phyloP scores from a whole-genome alignment of 805 yeast genomes.

The Candida taoyuanica region DNA sequence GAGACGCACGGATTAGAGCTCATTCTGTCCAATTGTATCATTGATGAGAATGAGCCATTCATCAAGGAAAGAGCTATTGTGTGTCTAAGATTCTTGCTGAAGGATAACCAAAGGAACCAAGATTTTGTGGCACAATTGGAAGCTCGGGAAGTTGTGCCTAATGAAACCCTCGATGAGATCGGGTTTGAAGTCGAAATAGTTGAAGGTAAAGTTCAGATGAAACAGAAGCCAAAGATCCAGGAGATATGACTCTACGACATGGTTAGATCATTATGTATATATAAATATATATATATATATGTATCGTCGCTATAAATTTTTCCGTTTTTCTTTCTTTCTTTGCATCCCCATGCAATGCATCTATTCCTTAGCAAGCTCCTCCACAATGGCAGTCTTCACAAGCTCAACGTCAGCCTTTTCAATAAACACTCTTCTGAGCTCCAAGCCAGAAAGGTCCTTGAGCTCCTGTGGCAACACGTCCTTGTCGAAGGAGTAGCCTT shows the following conservation, averaged over 20 bases:
- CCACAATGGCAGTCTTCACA: constrained; percentile 71
- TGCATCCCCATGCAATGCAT: background rate
- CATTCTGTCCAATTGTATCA: constrained; percentile 72
- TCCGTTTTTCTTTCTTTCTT: background rate
- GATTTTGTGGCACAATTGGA: constrained; percentile 71
- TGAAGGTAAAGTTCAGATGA: constrained; percentile 64
- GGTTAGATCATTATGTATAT: background rate
- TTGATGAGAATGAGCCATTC: constrained; percentile 86
- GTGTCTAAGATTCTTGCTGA: constrained; percentile 65
- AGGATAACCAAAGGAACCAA: constrained; percentile 66
- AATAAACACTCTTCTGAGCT: constrained; percentile 68
- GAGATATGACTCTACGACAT: constrained; percentile 3
- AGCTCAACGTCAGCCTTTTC: constrained; percentile 69
- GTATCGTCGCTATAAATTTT: background rate
- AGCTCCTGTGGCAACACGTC: constrained; percentile 90
- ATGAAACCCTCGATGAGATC: constrained; percentile 55
- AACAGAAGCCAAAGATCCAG: constrained; percentile 26
- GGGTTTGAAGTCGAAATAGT: constrained; percentile 74
- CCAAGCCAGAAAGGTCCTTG: constrained; percentile 61
- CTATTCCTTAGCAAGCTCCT: constrained; percentile 53
- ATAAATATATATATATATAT: background rate
- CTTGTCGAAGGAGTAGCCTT: constrained; percentile 77
- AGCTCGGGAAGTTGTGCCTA: constrained; percentile 61
- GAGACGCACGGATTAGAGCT: constrained; percentile 63
- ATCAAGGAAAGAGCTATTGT: constrained; percentile 80